These are phyloP conservation scores for Trichosporon inkin DNA, from an alignment of 1,284 basidiomycete species.

Conservation along the genomic window DNA sequence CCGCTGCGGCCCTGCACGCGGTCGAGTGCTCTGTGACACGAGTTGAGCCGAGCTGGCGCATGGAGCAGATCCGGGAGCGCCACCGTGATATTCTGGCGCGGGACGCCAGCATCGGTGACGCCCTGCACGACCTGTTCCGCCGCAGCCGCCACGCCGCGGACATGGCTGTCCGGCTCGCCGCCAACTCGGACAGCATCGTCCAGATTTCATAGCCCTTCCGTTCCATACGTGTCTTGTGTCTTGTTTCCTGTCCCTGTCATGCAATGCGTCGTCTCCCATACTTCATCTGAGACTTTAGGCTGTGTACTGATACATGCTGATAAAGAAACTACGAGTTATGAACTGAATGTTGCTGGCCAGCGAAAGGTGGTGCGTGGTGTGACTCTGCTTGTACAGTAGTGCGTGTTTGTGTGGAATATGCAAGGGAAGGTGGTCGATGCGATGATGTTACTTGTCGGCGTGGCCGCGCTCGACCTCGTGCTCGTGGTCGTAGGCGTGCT, in stretches of 20 bases:
- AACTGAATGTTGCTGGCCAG: background rate
- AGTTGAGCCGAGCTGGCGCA: background rate
- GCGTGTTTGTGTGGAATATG: background rate
- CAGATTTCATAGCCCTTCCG: background rate
- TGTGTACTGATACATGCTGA: conserved; percentile 1
- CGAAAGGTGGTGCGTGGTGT: background rate
- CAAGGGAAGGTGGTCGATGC: background rate
- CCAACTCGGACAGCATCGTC: background rate
- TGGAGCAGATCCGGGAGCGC: background rate
- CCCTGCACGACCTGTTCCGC: background rate
- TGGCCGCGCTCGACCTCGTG: background rate
- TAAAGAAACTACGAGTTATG: background rate
- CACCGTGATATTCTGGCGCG: background rate
- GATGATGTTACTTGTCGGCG: background rate
- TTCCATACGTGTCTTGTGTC: background rate
- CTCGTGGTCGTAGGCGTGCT: background rate
- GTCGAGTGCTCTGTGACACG: background rate
- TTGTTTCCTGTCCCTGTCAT: background rate
- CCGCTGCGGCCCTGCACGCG: background rate
- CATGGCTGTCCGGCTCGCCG: background rate
- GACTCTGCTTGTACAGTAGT: background rate
- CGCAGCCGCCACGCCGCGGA: background rate
- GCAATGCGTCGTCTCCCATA: background rate
- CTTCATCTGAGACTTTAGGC: background rate
- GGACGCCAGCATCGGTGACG: background rate